These are phyloP conservation scores for Macaranga tanarius DNA, from an alignment of 441 rosid species.

Conservation along the genomic window DNA sequence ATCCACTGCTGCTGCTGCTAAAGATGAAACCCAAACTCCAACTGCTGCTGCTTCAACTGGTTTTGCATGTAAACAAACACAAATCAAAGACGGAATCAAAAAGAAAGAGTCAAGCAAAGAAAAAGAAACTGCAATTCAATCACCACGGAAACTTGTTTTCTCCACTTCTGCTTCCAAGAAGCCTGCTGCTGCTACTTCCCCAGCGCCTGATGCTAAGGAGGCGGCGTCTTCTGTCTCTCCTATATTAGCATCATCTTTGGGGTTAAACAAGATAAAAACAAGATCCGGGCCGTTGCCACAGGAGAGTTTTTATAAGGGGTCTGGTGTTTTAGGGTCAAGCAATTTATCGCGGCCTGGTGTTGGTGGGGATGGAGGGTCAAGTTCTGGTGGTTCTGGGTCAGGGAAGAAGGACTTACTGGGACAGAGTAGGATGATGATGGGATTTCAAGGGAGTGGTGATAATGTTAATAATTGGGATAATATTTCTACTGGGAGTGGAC, in stretches of 20 bases:
- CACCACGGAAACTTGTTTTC: slow-evolving; percentile 21
- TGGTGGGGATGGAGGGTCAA: no score
- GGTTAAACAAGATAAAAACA: slow-evolving; percentile 89
- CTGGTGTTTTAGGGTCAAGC: slow-evolving; percentile 68
- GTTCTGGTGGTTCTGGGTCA: neutral
- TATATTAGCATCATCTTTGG: slow-evolving; percentile 82
- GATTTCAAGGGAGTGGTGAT: slow-evolving; percentile 43
- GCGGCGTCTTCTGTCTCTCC: slow-evolving; percentile 71
- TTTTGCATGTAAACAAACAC: slow-evolving; percentile 48
- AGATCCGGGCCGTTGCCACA: slow-evolving; percentile 94
- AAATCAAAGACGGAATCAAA: slow-evolving; percentile 54
- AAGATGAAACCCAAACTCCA: slow-evolving; percentile 39
- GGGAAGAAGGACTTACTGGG: slow-evolving; percentile 14
- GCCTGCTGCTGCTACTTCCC: neutral
- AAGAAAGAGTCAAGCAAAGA: slow-evolving; percentile 52
- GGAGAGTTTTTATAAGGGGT: slow-evolving; percentile 72
- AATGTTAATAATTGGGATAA: slow-evolving; percentile 41
- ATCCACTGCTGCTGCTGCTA: slow-evolving; percentile 31
- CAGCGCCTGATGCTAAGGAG: slow-evolving; percentile 33
- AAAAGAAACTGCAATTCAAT: slow-evolving; percentile 38
- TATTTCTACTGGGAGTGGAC: slow-evolving; percentile 49
- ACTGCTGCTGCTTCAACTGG: slow-evolving; percentile 20
- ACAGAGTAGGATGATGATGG: slow-evolving; percentile 52
- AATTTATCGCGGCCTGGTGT: slow-evolving; percentile 60
- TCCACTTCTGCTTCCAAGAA: slow-evolving; percentile 6